These are phyloP conservation scores for Aspergillus felis DNA, from an alignment of 2,329 filamentous ascomycete genomes.

Conservation along the genomic window DNA sequence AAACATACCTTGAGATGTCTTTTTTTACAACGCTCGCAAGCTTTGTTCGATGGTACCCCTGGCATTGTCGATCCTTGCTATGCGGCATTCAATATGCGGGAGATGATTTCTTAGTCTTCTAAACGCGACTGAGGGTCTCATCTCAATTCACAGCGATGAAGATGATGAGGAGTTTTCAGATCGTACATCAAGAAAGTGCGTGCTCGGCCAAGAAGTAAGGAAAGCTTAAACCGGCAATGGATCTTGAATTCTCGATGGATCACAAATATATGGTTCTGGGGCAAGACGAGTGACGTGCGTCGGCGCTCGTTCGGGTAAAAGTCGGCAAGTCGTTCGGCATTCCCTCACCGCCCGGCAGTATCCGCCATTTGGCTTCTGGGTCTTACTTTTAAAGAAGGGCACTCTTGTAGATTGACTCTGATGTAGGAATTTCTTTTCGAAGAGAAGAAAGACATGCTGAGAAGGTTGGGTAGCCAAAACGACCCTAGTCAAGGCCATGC, in stretches of 20 bases:
- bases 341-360: not conserved
- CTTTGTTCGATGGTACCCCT: conserved; percentile 38
- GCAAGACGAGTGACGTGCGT: not conserved
- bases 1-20: conserved; percentile 34
- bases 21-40: conserved; percentile 39
- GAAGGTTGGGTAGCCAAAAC: not conserved
- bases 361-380: not conserved
- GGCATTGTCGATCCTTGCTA: conserved; percentile 24
- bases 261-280: not conserved
- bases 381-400: not conserved
- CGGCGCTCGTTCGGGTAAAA: not conserved
- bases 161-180: not conserved
- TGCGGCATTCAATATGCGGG: conserved; percentile 2
- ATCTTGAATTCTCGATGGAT: not conserved
- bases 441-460: not conserved
- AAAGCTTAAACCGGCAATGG: not conserved
- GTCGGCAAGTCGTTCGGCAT: not conserved
- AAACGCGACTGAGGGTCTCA: not conserved
- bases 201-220: not conserved
- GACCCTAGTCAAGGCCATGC: not conserved
- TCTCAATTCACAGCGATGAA: conserved; percentile 1
- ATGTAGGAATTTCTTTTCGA: no score
- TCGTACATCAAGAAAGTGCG: not conserved
- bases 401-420: not conserved
- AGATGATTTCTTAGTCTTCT: not conserved